Evolutionary conservation across 208 protist species (phyloP).

Genomic region (Crithidia fasciculata): DNA sequence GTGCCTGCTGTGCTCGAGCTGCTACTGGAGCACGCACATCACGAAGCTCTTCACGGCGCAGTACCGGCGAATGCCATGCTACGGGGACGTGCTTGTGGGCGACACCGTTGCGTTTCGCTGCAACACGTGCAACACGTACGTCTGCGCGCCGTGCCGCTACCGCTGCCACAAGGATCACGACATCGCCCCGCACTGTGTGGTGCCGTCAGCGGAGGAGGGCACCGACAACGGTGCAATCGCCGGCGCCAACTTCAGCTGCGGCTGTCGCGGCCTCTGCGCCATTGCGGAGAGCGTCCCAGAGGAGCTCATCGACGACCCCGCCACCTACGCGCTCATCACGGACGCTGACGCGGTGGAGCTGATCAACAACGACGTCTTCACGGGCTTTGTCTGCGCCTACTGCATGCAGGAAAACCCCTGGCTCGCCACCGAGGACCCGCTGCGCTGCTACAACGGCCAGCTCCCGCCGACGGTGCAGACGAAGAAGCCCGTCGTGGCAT

Average conservation of each 20-base stretch:
- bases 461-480: slow-evolving; percentile 46
- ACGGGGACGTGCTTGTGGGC: slow-evolving; percentile 77
- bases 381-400: slow-evolving; percentile 75
- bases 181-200: slow-evolving; percentile 38
- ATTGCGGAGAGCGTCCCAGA: slow-evolving; percentile 58
- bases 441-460: slow-evolving; percentile 62
- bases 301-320: slow-evolving; percentile 47
- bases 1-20: slow-evolving; percentile 81
- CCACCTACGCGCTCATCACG: slow-evolving; percentile 43
- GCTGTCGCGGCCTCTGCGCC: slow-evolving; percentile 68
- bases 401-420: slow-evolving; percentile 89
- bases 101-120: slow-evolving; percentile 75
- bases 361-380: slow-evolving; percentile 84
- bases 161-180: slow-evolving; percentile 86
- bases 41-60: slow-evolving; percentile 56
- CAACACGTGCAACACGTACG: slow-evolving; percentile 67
- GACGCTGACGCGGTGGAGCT: slow-evolving; percentile 48
- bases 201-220: slow-evolving; percentile 44
- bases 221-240: slow-evolving; percentile 51
- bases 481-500: slow-evolving; percentile 45
- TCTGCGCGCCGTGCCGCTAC: slow-evolving; percentile 79
- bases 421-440: slow-evolving; percentile 60
- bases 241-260: slow-evolving; percentile 75
- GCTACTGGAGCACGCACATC: slow-evolving; percentile 83
- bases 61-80: slow-evolving; percentile 75